Conservation (phyloP, 805 yeast species). For the Candida boidinii region DNA sequence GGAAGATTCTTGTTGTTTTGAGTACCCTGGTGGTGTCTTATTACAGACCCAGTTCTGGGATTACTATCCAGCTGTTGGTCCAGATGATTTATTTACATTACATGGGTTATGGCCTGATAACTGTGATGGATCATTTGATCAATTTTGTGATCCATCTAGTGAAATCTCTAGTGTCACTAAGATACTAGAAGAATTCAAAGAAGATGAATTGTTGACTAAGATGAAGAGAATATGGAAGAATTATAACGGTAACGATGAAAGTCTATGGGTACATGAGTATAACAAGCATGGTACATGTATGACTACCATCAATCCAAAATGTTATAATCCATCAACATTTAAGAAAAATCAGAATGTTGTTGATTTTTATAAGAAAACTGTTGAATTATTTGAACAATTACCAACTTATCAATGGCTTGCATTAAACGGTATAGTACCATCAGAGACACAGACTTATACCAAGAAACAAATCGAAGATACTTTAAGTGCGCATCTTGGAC, state of each 20-base stretch:
- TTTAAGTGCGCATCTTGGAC: conserved; percentile 40
- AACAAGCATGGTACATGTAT: conserved; percentile 94
- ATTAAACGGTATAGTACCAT: conserved; percentile 68
- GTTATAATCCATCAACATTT: conserved; percentile 39
- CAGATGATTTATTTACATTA: conserved; percentile 60
- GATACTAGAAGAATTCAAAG: conserved; percentile 37
- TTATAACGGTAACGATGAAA: conserved; percentile 55
- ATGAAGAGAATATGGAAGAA: conserved; percentile 69
- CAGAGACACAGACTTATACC: conserved; percentile 45
- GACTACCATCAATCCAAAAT: conserved; percentile 64
- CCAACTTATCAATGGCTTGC: conserved; percentile 63
- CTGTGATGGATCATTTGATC: conserved; percentile 76
- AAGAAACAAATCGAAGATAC: conserved; percentile 47
- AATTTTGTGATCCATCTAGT: conserved; percentile 62
- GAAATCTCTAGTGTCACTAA: conserved; percentile 41
- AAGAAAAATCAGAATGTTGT: conserved; percentile 39
- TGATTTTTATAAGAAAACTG: conserved; percentile 60
- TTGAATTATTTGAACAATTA: conserved; percentile 44
- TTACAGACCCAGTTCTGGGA: conserved; percentile 93
- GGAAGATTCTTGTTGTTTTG: conserved; percentile 72
- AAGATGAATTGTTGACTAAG: conserved; percentile 42
- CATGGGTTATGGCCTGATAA: conserved; percentile 90
- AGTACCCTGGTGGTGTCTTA: conserved; percentile 76
- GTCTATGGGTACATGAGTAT: conserved; percentile 84
- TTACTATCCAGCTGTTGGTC: conserved; percentile 66